A percentile compares a stretch with the other conserved stretches of the same genome.
phyloP scores from a whole-genome alignment of 352 stramenopile genomes.

The Phytophthora cactorum region DNA sequence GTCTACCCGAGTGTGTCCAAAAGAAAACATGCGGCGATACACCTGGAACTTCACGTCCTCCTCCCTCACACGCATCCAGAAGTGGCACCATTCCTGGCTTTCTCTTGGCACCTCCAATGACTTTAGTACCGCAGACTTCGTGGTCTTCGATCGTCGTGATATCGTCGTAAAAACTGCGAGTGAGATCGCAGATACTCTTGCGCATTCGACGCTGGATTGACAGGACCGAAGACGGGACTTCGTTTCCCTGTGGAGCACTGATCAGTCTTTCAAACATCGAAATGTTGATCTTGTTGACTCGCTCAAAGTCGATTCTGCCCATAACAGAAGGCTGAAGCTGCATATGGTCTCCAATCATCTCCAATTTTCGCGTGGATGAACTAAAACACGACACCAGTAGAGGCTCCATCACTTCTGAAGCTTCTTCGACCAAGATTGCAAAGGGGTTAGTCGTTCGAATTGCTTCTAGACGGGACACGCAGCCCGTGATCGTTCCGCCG shows the following conservation, averaged over 20 bases:
- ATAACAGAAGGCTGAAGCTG: constrained; percentile 87
- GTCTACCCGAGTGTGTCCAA: constrained; percentile 74
- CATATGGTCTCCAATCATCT: constrained; percentile 92
- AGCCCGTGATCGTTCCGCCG: constrained; percentile 88
- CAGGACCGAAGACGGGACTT: constrained; percentile 78
- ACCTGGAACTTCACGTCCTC: constrained; percentile 80
- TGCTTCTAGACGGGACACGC: constrained; percentile 79
- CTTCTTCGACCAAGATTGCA: constrained; percentile 87
- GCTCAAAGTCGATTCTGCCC: constrained; percentile 85
- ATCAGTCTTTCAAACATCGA: constrained; percentile 92
- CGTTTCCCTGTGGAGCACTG: constrained; percentile 58
- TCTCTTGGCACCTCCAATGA: constrained; percentile 33
- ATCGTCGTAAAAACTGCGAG: constrained; percentile 78
- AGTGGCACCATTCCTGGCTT: constrained; percentile 8
- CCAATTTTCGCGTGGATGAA: constrained; percentile 83
- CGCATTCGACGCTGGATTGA: constrained; percentile 91
- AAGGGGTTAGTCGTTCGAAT: constrained; percentile 88
- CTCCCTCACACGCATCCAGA: constrained; percentile 42
- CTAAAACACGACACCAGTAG: constrained; percentile 87
- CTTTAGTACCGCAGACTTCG: constrained; percentile 60
- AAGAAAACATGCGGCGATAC: constrained; percentile 84
- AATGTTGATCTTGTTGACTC: constrained; percentile 88
- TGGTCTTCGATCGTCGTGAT: constrained; percentile 89
- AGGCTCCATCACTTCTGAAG: constrained; percentile 88
- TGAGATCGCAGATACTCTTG: constrained; percentile 88